These are phyloP conservation scores for Mycena epipterygia DNA, from an alignment of 768 basidiomycete genomes.

Conservation along the genomic window DNA sequence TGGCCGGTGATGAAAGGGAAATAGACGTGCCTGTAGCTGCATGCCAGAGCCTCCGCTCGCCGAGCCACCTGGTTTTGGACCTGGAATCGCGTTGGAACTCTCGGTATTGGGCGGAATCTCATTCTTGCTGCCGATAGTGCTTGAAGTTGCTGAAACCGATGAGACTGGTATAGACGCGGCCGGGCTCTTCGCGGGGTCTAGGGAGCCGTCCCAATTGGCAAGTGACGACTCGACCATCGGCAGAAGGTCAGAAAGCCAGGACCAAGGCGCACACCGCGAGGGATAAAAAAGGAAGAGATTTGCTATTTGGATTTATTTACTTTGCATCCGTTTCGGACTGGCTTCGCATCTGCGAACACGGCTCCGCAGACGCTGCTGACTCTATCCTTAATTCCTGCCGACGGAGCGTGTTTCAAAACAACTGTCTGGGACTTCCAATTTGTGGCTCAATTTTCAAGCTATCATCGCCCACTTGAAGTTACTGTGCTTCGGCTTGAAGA, in stretches of 20 bases:
- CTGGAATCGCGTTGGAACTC: background rate
- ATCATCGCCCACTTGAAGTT: too few species aligned
- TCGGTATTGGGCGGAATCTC: background rate
- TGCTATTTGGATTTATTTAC: background rate
- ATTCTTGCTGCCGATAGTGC: background rate
- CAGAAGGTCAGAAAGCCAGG: background rate
- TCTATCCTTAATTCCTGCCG: too few species aligned
- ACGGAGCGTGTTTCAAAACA: too few species aligned
- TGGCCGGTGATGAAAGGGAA: background rate
- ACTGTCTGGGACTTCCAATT: too few species aligned
- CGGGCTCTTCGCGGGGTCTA: background rate
- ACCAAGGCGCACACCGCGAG: background rate
- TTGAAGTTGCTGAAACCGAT: background rate
- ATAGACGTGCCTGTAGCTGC: background rate
- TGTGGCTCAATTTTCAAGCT: too few species aligned
- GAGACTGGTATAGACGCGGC: background rate
- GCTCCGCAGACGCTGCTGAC: too few species aligned
- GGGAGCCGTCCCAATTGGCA: slow-evolving; percentile 29
- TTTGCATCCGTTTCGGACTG: background rate
- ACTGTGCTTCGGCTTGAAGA: too few species aligned
- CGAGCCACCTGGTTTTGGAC: background rate
- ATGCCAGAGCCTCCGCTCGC: background rate
- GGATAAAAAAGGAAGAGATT: background rate
- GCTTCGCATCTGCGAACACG: background rate
- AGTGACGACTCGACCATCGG: slow-evolving; percentile 30